Evolutionary conservation across 2,329 filamentous ascomycete species (phyloP).

Genomic region (Diplocarpon mali): DNA sequence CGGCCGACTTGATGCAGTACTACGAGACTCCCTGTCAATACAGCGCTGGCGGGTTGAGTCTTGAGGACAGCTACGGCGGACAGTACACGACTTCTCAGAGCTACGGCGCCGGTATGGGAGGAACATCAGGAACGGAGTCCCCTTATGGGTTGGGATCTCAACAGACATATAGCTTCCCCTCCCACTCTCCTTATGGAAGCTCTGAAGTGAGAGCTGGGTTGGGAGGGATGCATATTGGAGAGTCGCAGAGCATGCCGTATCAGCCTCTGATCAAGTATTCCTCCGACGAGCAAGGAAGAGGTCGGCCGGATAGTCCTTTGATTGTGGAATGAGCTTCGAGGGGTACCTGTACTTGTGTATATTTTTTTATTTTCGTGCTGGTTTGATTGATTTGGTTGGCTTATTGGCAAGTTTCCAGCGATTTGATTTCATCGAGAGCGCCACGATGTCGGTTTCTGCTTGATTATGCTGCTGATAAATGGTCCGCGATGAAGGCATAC

Average conservation of each 20-base stretch:
- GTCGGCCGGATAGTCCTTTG: constrained; percentile 14
- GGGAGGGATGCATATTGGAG: constrained; percentile 2
- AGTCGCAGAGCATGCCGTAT: constrained; percentile 3
- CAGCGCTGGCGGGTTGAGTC: not conserved
- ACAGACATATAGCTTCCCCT: constrained; percentile 7
- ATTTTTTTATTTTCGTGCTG: too few species aligned
- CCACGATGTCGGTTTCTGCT: too few species aligned
- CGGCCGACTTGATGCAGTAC: constrained; percentile 15
- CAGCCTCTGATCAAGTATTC: constrained; percentile 4
- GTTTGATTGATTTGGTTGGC: too few species aligned
- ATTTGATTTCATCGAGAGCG: too few species aligned
- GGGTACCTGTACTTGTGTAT: too few species aligned
- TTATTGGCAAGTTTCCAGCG: too few species aligned
- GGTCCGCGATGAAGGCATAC: too few species aligned
- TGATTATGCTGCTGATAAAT: too few species aligned
- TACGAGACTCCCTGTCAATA: constrained; percentile 12
- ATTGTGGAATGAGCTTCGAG: constrained; percentile 11
- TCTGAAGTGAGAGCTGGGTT: not conserved
- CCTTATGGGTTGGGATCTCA: constrained; percentile 6
- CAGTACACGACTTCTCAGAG: not conserved
- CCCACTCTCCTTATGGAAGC: not conserved
- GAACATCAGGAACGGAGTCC: constrained; percentile 1
- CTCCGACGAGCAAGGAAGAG: constrained; percentile 8
- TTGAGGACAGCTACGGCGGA: not conserved
- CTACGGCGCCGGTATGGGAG: not conserved